A percentile compares a stretch with the other conserved stretches of the same genome.
phyloP scores from a whole-genome alignment of 1,284 basidiomycete species.

The Paramarasmius palmivorus region DNA sequence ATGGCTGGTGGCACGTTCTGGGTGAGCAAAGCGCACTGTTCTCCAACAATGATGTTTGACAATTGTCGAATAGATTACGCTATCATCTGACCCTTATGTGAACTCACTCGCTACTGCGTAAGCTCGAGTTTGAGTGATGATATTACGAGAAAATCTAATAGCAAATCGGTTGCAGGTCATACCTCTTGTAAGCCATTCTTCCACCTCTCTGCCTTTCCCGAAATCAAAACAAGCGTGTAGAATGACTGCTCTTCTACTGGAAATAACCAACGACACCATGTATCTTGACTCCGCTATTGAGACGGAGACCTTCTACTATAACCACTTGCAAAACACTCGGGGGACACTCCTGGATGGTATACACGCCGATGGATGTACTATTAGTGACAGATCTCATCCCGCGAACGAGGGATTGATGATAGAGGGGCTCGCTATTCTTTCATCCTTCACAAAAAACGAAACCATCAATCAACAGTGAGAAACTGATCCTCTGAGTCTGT shows the following conservation, averaged over 20 bases:
- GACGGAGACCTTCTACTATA: neutral
- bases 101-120: neutral
- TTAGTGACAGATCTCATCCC: neutral
- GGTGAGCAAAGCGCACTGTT: neutral
- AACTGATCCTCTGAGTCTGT: neutral
- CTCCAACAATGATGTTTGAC: too few species aligned
- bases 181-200: neutral
- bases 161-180: neutral
- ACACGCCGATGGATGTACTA: neutral
- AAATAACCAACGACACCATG: neutral
- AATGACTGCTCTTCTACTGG: neutral
- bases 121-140: too few species aligned
- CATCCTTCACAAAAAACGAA: neutral
- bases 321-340: neutral
- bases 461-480: neutral
- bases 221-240: too few species aligned
- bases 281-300: neutral
- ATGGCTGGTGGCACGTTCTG: constrained; percentile 8
- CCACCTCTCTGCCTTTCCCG: too few species aligned
- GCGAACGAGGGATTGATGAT: neutral
- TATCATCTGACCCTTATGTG: neutral
- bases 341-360: neutral
- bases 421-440: neutral
- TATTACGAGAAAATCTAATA: too few species aligned
- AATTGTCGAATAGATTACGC: neutral